Evolutionary conservation across 129 eudicot genomes (phyloP).

Genomic region (Chrysanthemum makinoi): DNA sequence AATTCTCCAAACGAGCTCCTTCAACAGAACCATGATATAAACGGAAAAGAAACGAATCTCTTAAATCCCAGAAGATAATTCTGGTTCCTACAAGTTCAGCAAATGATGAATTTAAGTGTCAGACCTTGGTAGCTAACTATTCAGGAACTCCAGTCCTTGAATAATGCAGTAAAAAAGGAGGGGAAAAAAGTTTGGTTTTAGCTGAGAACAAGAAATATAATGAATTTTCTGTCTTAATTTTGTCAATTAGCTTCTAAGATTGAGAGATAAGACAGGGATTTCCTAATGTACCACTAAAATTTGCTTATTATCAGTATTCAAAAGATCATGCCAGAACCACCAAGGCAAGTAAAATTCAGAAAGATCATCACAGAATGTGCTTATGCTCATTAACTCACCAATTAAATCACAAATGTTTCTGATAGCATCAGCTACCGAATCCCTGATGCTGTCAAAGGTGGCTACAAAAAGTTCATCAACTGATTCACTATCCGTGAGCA

Average conservation of each 20-base stretch:
- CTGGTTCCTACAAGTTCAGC: slow-evolving; percentile 58
- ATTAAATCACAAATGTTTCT: slow-evolving; percentile 58
- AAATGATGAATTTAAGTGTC: not conserved
- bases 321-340: no score
- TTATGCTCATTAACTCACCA: slow-evolving; percentile 49
- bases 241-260: no score
- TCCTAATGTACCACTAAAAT: no score
- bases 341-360: no score
- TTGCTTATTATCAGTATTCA: no score
- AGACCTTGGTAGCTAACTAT: no score
- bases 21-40: slow-evolving; percentile 83
- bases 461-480: slow-evolving; percentile 93
- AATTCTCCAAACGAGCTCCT: slow-evolving; percentile 65
- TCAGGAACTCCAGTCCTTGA: no score
- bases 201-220: not conserved
- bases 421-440: slow-evolving; percentile 62
- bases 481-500: slow-evolving; percentile 51
- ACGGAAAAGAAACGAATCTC: slow-evolving; percentile 60
- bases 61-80: slow-evolving; percentile 86
- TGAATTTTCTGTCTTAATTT: not conserved
- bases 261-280: no score
- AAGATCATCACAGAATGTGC: not conserved
- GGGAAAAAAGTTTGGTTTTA: no score
- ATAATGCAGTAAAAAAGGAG: no score
- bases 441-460: slow-evolving; percentile 78